phyloP scores from a whole-genome alignment of 208 protist species.

The Porcisia hertigi region DNA sequence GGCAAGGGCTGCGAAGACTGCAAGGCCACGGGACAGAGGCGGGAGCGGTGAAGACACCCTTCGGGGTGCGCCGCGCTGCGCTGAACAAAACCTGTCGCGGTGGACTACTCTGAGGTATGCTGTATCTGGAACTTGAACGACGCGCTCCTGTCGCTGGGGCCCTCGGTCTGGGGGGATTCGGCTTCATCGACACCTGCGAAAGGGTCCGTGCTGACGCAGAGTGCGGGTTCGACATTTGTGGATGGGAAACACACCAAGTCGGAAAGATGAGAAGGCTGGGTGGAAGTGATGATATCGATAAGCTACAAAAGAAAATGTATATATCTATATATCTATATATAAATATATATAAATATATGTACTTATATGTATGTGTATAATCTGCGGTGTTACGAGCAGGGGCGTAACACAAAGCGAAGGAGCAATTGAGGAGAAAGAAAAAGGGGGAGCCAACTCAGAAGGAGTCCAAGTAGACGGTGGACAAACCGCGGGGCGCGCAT shows the following conservation, averaged over 20 bases:
- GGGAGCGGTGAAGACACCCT: background rate
- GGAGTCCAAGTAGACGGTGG: too few species aligned
- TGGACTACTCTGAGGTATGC: background rate
- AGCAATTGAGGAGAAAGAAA: too few species aligned
- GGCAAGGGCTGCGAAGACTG: conserved; percentile 18
- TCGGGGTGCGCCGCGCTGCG: background rate
- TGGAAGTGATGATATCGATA: background rate
- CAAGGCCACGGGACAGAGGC: conserved; percentile 21
- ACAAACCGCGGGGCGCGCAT: background rate
- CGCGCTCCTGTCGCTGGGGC: background rate
- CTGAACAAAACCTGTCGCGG: conserved; percentile 10
- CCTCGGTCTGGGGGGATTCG: background rate
- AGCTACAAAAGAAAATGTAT: background rate
- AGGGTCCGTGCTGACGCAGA: background rate
- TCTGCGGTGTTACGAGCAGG: background rate
- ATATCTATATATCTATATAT: background rate
- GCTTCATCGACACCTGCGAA: background rate
- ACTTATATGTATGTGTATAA: background rate
- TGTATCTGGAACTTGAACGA: background rate
- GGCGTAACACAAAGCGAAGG: too few species aligned
- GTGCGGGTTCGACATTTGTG: conserved; percentile 7
- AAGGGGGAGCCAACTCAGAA: too few species aligned
- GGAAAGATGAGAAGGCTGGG: background rate
- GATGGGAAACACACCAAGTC: background rate
- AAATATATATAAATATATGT: background rate